A percentile compares a stretch with the other conserved stretches of the same genome.
phyloP scores from a whole-genome alignment of 2,329 filamentous ascomycete species.

The Ceratocystis ficicola region DNA sequence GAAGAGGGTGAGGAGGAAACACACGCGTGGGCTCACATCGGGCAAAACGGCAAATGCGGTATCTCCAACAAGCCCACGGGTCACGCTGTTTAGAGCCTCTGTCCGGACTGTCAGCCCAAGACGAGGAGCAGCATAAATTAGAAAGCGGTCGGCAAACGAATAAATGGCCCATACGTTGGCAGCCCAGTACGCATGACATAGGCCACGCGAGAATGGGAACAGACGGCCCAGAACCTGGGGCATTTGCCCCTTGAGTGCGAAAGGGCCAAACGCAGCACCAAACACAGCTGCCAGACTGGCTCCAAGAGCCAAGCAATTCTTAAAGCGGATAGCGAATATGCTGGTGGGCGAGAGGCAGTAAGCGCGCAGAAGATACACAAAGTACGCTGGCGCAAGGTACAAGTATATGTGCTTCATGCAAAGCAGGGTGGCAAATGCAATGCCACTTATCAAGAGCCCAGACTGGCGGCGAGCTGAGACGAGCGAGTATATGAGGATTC shows the following conservation, averaged over 20 bases:
- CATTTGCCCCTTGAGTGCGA: constrained; percentile 68
- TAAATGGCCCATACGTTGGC: constrained; percentile 96
- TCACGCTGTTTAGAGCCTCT: constrained; percentile 75
- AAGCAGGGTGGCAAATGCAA: constrained; percentile 71
- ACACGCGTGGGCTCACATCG: constrained; percentile 65
- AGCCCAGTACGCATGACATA: constrained; percentile 98
- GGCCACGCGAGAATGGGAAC: constrained; percentile 84
- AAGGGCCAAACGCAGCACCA: constrained; percentile 76
- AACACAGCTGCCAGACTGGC: constrained; percentile 59
- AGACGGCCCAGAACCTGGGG: constrained; percentile 71
- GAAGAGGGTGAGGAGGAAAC: constrained; percentile 69
- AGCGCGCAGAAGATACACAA: constrained; percentile 76
- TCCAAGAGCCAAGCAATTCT: constrained; percentile 76
- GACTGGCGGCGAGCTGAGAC: constrained; percentile 66
- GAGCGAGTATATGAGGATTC: constrained; percentile 74
- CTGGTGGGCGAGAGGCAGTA: constrained; percentile 77
- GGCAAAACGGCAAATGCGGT: constrained; percentile 89
- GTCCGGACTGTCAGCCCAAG: constrained; percentile 61
- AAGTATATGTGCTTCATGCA: constrained; percentile 98
- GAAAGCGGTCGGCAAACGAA: constrained; percentile 70
- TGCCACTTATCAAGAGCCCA: constrained; percentile 63
- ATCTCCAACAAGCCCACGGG: constrained; percentile 83
- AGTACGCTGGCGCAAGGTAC: constrained; percentile 90
- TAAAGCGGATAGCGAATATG: constrained; percentile 60
- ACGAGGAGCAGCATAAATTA: constrained; percentile 77